Evolutionary conservation across 352 stramenopile genomes (phyloP), one percentile per base, ranked within the genome.

Genomic region (Phytophthora lateralis): DNA sequence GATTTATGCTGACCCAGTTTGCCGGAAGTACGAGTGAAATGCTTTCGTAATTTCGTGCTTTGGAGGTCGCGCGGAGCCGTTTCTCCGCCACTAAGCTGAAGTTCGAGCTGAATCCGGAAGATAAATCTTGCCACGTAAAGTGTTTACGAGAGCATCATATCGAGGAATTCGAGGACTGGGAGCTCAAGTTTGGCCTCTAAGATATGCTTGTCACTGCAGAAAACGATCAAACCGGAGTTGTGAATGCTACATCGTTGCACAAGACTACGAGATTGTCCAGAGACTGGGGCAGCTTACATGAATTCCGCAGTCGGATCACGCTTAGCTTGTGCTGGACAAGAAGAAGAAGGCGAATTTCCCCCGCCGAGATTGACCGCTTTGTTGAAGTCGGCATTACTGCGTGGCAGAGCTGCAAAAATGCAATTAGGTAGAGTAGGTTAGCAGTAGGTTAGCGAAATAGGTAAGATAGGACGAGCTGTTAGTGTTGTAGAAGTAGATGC

Each of bases 1-100:
- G 17, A 65, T 76, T 8, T 89, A 90, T 56, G 87, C 87, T 11
- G 83, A 96, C 59, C 87, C 87, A n/a, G 80, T 96, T 30, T 93
- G 85, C 43, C 76, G 83, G 21, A 96, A 96, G 53, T 96, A 93
- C 49, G 75, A 84, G 54, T 91, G 71, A 88, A 10, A 47, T 10
- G 17, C 34, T 21, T 14, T 14, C 30, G 14, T 17, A 38, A 24
- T 44, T 44, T 24, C 10, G n/a, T 12, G n/a, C 8, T 15, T 37
- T 37, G 10, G 32, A 37, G 32, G 32, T 14, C 32, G 32, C 6
- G 26, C 26, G 26, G 26, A 29, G 26, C 26, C 6, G 26, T 7
- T 29, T 9, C 14, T 37, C 32, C 14, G 3, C 32, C 11, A 5
- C 1, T 12, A 14, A 15, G 17, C 38, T 45, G 39, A 26, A 39